A percentile compares a stretch with the other conserved stretches of the same genome.
phyloP scores from a whole-genome alignment of 2,329 filamentous ascomycete species.

The Hyphodiscus sp. region DNA sequence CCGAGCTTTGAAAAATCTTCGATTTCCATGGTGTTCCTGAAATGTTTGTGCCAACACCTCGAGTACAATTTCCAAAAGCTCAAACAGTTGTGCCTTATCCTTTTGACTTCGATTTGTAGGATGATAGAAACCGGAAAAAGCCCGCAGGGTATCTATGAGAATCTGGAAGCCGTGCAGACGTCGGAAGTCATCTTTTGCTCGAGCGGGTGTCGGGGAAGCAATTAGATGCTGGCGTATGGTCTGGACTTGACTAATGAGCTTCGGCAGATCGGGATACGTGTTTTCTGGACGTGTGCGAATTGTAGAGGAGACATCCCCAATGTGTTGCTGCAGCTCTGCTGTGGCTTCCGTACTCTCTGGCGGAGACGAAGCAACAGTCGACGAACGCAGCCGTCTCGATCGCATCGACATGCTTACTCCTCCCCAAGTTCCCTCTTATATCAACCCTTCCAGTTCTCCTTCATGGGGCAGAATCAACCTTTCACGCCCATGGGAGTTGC shows the following conservation, averaged over 20 bases:
- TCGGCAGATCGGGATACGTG: constrained; percentile 28
- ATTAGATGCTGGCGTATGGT: constrained; percentile 27
- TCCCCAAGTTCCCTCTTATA: constrained; percentile 24
- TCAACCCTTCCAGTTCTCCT: constrained; percentile 16
- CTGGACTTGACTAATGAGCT: constrained; percentile 27
- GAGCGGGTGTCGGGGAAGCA: constrained; percentile 40
- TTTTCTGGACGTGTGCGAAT: constrained; percentile 14
- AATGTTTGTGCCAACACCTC: constrained; percentile 62
- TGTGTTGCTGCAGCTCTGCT: constrained; percentile 49
- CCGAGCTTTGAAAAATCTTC: constrained; percentile 74
- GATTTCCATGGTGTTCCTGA: constrained; percentile 75
- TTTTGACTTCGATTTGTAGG: constrained; percentile 52
- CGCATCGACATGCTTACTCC: constrained; percentile 38
- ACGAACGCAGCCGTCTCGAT: constrained; percentile 55
- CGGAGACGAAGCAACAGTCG: constrained; percentile 53
- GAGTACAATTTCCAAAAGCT: constrained; percentile 64
- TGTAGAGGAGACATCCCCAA: constrained; percentile 39
- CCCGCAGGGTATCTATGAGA: constrained; percentile 61
- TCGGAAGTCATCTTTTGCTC: constrained; percentile 73
- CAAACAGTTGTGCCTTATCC: constrained; percentile 60
- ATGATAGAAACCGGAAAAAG: constrained; percentile 71
- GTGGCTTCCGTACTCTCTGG: constrained; percentile 52
- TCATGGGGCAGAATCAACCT: constrained; percentile 18
- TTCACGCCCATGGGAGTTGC: constrained; percentile 17
- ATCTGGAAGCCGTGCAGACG: constrained; percentile 72